These are phyloP conservation scores for Russula sp. DNA, from an alignment of 768 basidiomycete species.

Conservation along the genomic window DNA sequence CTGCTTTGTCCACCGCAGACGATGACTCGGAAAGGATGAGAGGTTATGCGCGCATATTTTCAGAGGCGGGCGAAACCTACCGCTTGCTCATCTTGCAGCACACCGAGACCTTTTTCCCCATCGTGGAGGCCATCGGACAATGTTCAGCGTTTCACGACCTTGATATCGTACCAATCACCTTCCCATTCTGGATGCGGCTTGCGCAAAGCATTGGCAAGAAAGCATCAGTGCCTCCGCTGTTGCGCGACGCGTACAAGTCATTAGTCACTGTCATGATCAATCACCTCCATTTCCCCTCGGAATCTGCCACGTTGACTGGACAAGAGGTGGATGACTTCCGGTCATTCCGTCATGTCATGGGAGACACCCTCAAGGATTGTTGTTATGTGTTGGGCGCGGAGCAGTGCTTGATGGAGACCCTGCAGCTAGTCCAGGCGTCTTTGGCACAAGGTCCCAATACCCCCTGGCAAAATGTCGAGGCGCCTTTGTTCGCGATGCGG, in stretches of 20 bases:
- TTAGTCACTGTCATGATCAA: slow-evolving; percentile 84
- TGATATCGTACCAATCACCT: slow-evolving; percentile 96
- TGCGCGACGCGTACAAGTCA: slow-evolving; percentile 76
- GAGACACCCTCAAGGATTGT: slow-evolving; percentile 98
- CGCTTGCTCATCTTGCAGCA: slow-evolving; percentile 84
- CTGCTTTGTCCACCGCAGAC: slow-evolving; percentile 53
- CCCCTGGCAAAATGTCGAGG: slow-evolving; percentile 96
- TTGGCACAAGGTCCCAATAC: slow-evolving; percentile 57
- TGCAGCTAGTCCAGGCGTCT: slow-evolving; percentile 74
- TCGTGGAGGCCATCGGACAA: slow-evolving; percentile 91
- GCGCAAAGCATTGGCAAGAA: slow-evolving; percentile 85
- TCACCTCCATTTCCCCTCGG: slow-evolving; percentile 88
- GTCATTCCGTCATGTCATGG: slow-evolving; percentile 95
- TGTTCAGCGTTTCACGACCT: slow-evolving; percentile 92
- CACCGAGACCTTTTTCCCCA: slow-evolving; percentile 87
- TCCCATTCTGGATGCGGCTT: slow-evolving; percentile 97
- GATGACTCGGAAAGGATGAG: slow-evolving; percentile 87
- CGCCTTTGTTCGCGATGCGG: slow-evolving; percentile 94
- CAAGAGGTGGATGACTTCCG: slow-evolving; percentile 95
- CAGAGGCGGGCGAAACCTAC: slow-evolving; percentile 98
- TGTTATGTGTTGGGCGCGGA: slow-evolving; percentile 90
- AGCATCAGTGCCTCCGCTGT: slow-evolving; percentile 65
- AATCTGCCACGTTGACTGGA: slow-evolving; percentile 57
- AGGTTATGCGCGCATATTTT: slow-evolving; percentile 86
- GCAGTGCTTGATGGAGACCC: slow-evolving; percentile 74